Conservation (phyloP, 2,329 filamentous ascomycete species). For the Colletotrichum echinochloae region DNA sequence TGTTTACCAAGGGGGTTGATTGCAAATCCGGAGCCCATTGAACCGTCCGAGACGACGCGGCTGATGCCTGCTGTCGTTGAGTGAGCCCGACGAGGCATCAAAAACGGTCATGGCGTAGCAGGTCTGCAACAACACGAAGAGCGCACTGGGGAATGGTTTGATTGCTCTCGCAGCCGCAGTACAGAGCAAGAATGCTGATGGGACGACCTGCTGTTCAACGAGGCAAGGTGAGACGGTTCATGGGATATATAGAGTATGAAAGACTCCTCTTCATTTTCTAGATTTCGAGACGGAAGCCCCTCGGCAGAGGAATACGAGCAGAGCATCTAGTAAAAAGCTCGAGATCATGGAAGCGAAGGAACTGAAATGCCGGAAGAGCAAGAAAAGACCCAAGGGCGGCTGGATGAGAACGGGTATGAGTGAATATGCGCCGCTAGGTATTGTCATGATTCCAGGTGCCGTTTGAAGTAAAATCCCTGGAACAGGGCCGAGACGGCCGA, state of each 20-base stretch:
- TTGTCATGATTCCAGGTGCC: not conserved
- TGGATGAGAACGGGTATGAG: not conserved
- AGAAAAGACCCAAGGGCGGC: not conserved
- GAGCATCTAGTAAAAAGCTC: not conserved
- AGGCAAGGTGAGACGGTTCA: not conserved
- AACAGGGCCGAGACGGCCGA: not conserved
- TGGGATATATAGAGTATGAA: slow-evolving; percentile 3
- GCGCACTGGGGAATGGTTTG: not conserved
- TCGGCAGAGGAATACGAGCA: not conserved
- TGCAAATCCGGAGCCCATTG: not conserved
- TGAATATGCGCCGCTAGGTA: not conserved
- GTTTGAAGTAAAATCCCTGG: not conserved
- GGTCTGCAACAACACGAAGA: not conserved
- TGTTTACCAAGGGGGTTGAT: not conserved
- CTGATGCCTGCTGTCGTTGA: not conserved
- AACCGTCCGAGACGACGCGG: not conserved
- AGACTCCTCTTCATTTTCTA: not conserved
- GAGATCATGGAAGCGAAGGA: slow-evolving; percentile 3
- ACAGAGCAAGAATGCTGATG: not conserved
- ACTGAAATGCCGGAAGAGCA: not conserved
- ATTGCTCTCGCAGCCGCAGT: not conserved
- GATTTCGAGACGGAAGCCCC: not conserved
- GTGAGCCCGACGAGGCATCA: not conserved
- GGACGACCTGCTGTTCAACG: not conserved
- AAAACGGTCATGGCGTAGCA: not conserved